Conservation (phyloP, 2,329 filamentous ascomycete species). For the Mycosphaerella sp. region DNA sequence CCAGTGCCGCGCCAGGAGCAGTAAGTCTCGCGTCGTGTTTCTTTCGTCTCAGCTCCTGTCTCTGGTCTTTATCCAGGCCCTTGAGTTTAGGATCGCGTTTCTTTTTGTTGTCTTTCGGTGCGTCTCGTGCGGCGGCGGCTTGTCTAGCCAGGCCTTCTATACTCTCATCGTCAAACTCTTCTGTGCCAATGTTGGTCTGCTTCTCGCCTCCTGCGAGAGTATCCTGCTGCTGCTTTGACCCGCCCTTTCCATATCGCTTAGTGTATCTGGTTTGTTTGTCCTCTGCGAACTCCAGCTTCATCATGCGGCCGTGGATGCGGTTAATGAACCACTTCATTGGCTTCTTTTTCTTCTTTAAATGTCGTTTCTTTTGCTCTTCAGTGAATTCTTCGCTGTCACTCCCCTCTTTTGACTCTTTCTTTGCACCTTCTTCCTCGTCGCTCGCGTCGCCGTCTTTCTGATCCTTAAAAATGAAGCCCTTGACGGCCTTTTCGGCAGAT, state of each 20-base stretch:
- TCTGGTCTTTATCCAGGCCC: slow-evolving; percentile 31
- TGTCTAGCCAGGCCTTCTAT: slow-evolving; percentile 15
- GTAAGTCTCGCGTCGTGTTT: slow-evolving; percentile 41
- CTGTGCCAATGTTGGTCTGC: slow-evolving; percentile 46
- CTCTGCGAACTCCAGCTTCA: slow-evolving; percentile 91
- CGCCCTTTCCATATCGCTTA: slow-evolving; percentile 78
- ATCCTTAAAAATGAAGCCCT: slow-evolving; percentile 68
- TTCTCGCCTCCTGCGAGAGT: slow-evolving; percentile 1
- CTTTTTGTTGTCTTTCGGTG: slow-evolving; percentile 25
- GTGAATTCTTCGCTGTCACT: slow-evolving; percentile 31
- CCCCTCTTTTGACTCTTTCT: slow-evolving; percentile 33
- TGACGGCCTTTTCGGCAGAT: slow-evolving; percentile 68
- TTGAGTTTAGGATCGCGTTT: slow-evolving; percentile 28
- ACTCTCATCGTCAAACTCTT: slow-evolving; percentile 10
- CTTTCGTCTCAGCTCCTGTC: slow-evolving; percentile 34
- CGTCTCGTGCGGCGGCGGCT: slow-evolving; percentile 19
- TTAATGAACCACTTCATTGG: slow-evolving; percentile 73
- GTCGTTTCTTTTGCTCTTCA: slow-evolving; percentile 34
- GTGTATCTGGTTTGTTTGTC: slow-evolving; percentile 84
- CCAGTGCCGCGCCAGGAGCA: slow-evolving; percentile 40
- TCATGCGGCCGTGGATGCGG: slow-evolving; percentile 66
- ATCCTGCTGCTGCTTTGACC: neutral
- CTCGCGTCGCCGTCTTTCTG: slow-evolving; percentile 48
- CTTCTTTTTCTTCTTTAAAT: slow-evolving; percentile 39
- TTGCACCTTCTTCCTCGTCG: slow-evolving; percentile 47